Conservation (phyloP, 768 basidiomycete genomes). For the Exsudoporus frostii region DNA sequence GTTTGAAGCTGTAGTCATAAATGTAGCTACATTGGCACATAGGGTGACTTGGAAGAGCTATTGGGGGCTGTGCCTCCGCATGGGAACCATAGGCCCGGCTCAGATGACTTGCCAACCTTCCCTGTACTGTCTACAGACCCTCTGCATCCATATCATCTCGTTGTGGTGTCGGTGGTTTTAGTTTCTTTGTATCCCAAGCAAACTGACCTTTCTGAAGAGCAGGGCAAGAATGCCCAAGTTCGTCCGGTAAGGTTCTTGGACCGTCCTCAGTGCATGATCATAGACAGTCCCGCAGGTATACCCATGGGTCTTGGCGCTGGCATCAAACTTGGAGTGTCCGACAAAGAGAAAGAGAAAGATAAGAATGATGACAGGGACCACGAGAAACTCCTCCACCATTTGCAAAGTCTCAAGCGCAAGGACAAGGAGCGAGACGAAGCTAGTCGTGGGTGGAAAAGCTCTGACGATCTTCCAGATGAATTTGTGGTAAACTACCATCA, state of each 20-base stretch:
- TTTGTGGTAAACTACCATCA: conserved; percentile 30
- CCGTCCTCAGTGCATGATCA: background rate
- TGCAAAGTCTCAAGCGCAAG: conserved; percentile 31
- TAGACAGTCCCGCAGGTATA: conserved; percentile 46
- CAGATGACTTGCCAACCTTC: conserved; percentile 31
- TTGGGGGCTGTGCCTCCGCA: conserved; percentile 55
- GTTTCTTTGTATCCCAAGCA: background rate
- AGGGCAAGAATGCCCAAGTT: conserved; percentile 82
- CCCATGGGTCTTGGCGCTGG: conserved; percentile 78
- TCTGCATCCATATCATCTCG: conserved; percentile 69
- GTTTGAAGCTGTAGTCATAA: conserved; percentile 1
- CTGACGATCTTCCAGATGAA: conserved; percentile 36
- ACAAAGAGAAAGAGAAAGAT: conserved; percentile 36
- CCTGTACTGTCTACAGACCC: conserved; percentile 49
- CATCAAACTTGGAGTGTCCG: conserved; percentile 63
- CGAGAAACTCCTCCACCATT: conserved; percentile 30
- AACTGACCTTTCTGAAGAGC: conserved; percentile 38
- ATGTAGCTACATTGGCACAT: conserved; percentile 2
- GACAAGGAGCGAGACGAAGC: conserved; percentile 38
- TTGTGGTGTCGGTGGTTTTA: conserved; percentile 60
- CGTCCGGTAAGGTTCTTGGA: conserved; percentile 46
- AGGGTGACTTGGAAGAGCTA: conserved; percentile 75
- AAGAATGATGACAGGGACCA: conserved; percentile 31
- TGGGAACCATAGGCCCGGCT: conserved; percentile 30
- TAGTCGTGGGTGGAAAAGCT: conserved; percentile 32